Conservation (phyloP, 2,329 filamentous ascomycete species). For the Diaporthe batatas region DNA sequence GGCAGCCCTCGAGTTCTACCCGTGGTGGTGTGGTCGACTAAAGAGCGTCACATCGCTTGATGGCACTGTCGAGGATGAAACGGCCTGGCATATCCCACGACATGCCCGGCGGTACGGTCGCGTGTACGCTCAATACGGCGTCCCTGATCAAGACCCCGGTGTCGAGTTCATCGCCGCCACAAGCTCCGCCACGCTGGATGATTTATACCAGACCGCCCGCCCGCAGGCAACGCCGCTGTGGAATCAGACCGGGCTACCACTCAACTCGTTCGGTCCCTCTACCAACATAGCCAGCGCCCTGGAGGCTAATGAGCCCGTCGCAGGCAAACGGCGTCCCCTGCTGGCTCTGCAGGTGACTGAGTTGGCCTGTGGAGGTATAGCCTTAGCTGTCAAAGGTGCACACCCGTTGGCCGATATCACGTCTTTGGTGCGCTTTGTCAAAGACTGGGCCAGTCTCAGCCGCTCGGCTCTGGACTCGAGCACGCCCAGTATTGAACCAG, state of each 20-base stretch:
- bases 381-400: slow-evolving; percentile 9
- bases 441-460: slow-evolving; percentile 11
- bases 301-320: background rate
- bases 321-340: background rate
- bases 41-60: background rate
- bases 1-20: background rate
- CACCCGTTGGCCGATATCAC: slow-evolving; percentile 10
- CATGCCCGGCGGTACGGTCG: slow-evolving; percentile 10
- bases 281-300: slow-evolving; percentile 7
- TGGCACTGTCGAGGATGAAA: background rate
- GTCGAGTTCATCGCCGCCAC: slow-evolving; percentile 12
- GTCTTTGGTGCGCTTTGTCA: slow-evolving; percentile 1
- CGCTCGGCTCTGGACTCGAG: background rate
- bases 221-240: slow-evolving; percentile 14
- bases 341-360: slow-evolving; percentile 8
- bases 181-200: slow-evolving; percentile 1
- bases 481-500: background rate
- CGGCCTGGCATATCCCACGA: background rate
- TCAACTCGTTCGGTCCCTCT: slow-evolving; percentile 8
- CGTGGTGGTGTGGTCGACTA: slow-evolving; percentile 8
- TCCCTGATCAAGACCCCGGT: background rate
- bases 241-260: slow-evolving; percentile 7
- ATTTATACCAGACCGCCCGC: background rate
- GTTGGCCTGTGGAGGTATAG: slow-evolving; percentile 7
- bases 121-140: slow-evolving; percentile 9